These are phyloP conservation scores for Penicillium antarcticum DNA, from an alignment of 495 filamentous ascomycete genomes.

Conservation along the genomic window DNA sequence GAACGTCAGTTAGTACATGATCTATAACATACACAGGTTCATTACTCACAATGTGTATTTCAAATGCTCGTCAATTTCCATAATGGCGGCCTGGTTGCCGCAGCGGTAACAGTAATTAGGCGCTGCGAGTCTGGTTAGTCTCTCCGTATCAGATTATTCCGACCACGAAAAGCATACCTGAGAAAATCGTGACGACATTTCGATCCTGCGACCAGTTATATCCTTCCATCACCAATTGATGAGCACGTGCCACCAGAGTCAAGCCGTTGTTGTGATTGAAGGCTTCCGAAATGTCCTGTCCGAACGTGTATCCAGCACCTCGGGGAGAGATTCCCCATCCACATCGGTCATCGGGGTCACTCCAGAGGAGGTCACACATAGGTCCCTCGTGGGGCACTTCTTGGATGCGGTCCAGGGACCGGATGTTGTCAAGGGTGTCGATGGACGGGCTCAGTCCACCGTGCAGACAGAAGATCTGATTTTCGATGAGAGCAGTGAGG, in stretches of 20 bases:
- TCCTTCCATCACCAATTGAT: constrained; percentile 97
- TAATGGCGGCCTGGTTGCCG: constrained; percentile 98
- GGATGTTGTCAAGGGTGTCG: constrained; percentile 97
- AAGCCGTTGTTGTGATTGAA: constrained; percentile 99
- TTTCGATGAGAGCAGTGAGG: constrained; percentile 96
- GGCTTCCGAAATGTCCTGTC: constrained; percentile 98
- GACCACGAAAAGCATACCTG: constrained; percentile 55
- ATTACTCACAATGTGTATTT: constrained; percentile 98
- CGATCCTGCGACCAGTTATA: constrained; percentile 98
- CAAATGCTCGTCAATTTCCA: constrained; percentile 99
- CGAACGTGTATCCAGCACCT: constrained; percentile 97
- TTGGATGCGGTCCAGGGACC: constrained; percentile 92
- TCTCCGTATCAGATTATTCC: background rate
- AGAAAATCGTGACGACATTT: constrained; percentile 98
- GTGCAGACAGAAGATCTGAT: constrained; percentile 99
- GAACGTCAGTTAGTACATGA: constrained; percentile 10
- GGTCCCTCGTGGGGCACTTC: constrained; percentile 98
- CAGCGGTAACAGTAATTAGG: constrained; percentile 98
- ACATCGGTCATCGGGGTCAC: constrained; percentile 95
- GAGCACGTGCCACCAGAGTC: constrained; percentile 89
- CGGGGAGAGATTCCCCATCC: constrained; percentile 98
- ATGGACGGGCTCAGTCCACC: constrained; percentile 94
- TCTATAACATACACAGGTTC: background rate
- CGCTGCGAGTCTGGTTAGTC: constrained; percentile 46
- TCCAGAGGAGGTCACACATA: constrained; percentile 98